Percentiles rank a stretch among this genome's conserved stretches.
Conservation (phyloP, 1,139 yeast genomes). For the Hemisphaericaspora lyxosophila region DNA sequence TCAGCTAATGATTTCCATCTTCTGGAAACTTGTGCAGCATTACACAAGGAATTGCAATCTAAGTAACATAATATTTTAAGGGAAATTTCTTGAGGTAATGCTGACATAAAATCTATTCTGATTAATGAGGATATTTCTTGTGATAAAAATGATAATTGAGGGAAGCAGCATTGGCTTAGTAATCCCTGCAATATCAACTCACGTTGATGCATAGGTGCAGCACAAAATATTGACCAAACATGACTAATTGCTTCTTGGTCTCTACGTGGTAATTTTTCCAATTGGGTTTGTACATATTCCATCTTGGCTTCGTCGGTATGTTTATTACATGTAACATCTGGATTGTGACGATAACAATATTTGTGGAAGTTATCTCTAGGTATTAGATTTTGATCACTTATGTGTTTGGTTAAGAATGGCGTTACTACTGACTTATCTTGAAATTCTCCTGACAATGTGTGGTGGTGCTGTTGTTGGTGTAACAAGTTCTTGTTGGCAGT, state of each 20-base stretch:
- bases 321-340: conserved; percentile 72
- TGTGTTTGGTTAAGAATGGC: conserved; percentile 47
- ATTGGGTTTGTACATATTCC: conserved; percentile 57
- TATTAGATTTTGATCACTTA: conserved; percentile 40
- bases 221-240: conserved; percentile 76
- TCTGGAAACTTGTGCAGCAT: conserved; percentile 87
- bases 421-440: conserved; percentile 36
- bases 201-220: conserved; percentile 69
- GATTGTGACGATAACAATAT: conserved; percentile 91
- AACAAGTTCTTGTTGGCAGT: conserved; percentile 3
- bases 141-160: conserved; percentile 81
- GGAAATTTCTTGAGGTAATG: conserved; percentile 82
- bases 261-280: conserved; percentile 57
- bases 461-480: conserved; percentile 16
- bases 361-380: conserved; percentile 55
- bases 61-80: conserved; percentile 82
- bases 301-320: conserved; percentile 66
- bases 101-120: conserved; percentile 82
- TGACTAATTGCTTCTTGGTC: conserved; percentile 73
- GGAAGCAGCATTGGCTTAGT: conserved; percentile 89
- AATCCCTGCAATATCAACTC: conserved; percentile 79
- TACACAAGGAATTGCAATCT: conserved; percentile 88
- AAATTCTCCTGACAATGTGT: no score
- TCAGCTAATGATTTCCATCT: conserved; percentile 89
- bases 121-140: conserved; percentile 77